Percentiles rank a stretch among this genome's conserved stretches.
Evolutionary conservation across 805 yeast genomes (phyloP).

Genomic region (Vanderwaltozyma yarrowii): DNA sequence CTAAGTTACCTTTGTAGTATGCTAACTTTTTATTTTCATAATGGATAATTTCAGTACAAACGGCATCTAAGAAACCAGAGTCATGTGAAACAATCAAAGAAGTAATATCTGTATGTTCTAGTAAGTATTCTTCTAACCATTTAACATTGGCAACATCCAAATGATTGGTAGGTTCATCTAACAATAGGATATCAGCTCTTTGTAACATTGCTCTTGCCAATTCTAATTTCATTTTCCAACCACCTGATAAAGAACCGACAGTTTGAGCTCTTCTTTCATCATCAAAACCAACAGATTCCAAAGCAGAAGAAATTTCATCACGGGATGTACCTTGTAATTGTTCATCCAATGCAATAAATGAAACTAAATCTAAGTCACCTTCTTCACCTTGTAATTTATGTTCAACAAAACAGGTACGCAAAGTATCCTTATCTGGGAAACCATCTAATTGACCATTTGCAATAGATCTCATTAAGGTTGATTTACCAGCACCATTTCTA

Average conservation of each 20-base stretch:
- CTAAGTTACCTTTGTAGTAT: conserved; percentile 91
- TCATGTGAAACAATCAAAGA: conserved; percentile 96
- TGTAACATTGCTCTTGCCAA: conserved; percentile 97
- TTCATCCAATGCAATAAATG: conserved; percentile 83
- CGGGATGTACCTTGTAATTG: conserved; percentile 55
- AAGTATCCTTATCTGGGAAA: conserved; percentile 79
- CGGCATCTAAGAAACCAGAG: conserved; percentile 90
- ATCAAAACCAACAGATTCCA: conserved; percentile 81
- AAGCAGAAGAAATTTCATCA: conserved; percentile 65
- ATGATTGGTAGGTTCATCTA: conserved; percentile 98
- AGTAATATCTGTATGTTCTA: conserved; percentile 76
- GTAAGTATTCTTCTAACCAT: conserved; percentile 87
- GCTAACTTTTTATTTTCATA: conserved; percentile 92
- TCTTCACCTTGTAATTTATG: conserved; percentile 94
- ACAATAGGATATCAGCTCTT: conserved; percentile 88
- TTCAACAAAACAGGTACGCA: conserved; percentile 93
- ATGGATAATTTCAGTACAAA: conserved; percentile 94
- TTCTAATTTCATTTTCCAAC: conserved; percentile 99
- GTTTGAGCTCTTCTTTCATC: conserved; percentile 82
- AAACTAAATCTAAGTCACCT: conserved; percentile 78
- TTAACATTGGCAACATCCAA: conserved; percentile 88
- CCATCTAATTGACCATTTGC: conserved; percentile 96
- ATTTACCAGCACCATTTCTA: conserved; percentile 97
- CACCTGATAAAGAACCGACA: conserved; percentile 94
- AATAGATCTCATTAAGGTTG: conserved; percentile 93